Evolutionary conservation across 768 basidiomycete genomes (phyloP).

Genomic region (Suillus weaverae): DNA sequence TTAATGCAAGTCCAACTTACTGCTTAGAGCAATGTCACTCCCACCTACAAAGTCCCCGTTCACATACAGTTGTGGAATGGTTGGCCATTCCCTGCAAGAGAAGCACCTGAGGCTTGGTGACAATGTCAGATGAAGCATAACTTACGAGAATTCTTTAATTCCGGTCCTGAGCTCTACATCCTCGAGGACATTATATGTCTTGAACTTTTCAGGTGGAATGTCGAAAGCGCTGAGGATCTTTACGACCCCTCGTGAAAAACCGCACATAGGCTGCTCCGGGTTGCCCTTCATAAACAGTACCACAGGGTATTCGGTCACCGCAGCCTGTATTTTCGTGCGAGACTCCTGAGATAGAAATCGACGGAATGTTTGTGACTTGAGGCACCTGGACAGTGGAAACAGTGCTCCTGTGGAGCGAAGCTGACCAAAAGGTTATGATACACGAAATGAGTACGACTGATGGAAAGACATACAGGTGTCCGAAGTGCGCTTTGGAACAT

Average conservation of each 20-base stretch:
- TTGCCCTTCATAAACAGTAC: constrained; percentile 99
- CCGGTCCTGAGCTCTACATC: constrained; percentile 79
- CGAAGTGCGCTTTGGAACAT: constrained; percentile 51
- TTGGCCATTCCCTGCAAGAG: constrained; percentile 86
- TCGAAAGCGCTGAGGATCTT: constrained; percentile 87
- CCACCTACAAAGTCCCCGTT: constrained; percentile 96
- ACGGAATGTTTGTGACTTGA: constrained; percentile 13
- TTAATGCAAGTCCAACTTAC: constrained; percentile 48
- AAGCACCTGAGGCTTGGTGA: not conserved
- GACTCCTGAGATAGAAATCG: constrained; percentile 65
- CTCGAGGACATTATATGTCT: constrained; percentile 87
- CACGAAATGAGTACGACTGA: not conserved
- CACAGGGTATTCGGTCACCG: constrained; percentile 72
- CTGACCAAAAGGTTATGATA: constrained; percentile 21
- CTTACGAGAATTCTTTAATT: constrained; percentile 97
- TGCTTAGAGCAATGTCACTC: constrained; percentile 90
- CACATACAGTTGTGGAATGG: constrained; percentile 93
- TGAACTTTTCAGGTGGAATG: constrained; percentile 77
- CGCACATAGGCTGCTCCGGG: constrained; percentile 82
- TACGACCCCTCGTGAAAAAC: constrained; percentile 92
- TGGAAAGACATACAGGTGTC: constrained; percentile 40
- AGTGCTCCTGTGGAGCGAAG: constrained; percentile 33
- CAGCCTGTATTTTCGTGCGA: constrained; percentile 65
- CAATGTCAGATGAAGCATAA: constrained; percentile 18
- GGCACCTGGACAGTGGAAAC: constrained; percentile 15